phyloP scores from a whole-genome alignment of 768 basidiomycete species.

The Termitomyces sp. region DNA sequence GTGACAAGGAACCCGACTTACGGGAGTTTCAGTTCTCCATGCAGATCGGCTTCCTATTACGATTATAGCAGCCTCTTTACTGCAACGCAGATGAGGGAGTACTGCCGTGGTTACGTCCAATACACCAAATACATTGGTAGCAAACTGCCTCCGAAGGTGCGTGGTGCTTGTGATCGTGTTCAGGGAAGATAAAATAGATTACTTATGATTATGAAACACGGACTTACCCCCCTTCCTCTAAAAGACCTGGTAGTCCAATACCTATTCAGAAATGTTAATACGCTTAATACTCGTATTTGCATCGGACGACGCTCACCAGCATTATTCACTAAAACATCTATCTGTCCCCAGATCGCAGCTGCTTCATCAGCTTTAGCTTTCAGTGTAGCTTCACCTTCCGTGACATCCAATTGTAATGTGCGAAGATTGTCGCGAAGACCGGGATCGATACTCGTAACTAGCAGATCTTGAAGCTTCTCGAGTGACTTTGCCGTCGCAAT shows the following conservation, averaged over 20 bases:
- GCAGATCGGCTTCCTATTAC: slow-evolving; percentile 52
- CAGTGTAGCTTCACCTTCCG: slow-evolving; percentile 38
- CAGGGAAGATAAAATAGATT: not conserved
- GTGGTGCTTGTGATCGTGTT: slow-evolving; percentile 21
- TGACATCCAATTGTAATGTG: slow-evolving; percentile 48
- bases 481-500: slow-evolving; percentile 52
- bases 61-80: slow-evolving; percentile 40
- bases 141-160: slow-evolving; percentile 36
- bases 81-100: slow-evolving; percentile 48
- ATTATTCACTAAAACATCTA: slow-evolving; percentile 66
- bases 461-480: slow-evolving; percentile 30
- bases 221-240: slow-evolving; percentile 59
- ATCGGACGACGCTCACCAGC: slow-evolving; percentile 36
- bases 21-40: slow-evolving; percentile 44
- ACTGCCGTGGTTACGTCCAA: slow-evolving; percentile 51
- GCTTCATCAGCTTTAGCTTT: slow-evolving; percentile 40
- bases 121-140: slow-evolving; percentile 49
- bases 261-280: slow-evolving; percentile 18
- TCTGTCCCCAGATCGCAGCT: slow-evolving; percentile 41
- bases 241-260: slow-evolving; percentile 34
- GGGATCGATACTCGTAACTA: slow-evolving; percentile 23
- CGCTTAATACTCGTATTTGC: not conserved
- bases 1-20: slow-evolving; percentile 21
- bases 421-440: slow-evolving; percentile 36
- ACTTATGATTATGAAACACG: not conserved